Conservation (phyloP, 345 rosid species). For the Populus deltoides region DNA sequence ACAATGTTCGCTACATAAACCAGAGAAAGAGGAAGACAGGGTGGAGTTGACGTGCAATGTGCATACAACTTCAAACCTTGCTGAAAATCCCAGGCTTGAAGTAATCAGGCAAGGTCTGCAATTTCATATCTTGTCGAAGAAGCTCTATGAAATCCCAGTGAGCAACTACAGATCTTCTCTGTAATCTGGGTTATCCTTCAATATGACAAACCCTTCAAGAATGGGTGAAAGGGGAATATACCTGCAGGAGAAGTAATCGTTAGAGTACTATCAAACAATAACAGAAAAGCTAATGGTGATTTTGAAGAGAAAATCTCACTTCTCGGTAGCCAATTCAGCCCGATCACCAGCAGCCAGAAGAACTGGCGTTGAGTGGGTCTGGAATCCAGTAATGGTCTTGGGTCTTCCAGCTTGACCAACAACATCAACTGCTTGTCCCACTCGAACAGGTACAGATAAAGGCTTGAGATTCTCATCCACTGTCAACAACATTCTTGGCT, state of each 20-base stretch:
- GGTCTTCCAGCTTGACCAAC: conserved; percentile 98
- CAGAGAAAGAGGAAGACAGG: too few species aligned
- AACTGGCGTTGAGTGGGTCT: conserved; percentile 92
- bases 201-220: conserved; percentile 38
- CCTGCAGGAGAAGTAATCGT: conserved; percentile 33
- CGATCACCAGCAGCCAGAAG: conserved; percentile 94
- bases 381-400: conserved; percentile 92
- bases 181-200: too few species aligned
- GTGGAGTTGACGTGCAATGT: too few species aligned
- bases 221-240: conserved; percentile 84
- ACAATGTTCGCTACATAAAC: too few species aligned
- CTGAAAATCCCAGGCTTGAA: too few species aligned
- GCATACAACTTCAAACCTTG: too few species aligned
- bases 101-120: too few species aligned
- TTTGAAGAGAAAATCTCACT: conserved; percentile 41
- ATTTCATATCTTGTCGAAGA: too few species aligned
- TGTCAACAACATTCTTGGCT: conserved; percentile 94
- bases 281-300: not conserved
- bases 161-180: too few species aligned
- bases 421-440: conserved; percentile 96
- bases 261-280: not conserved
- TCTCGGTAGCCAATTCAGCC: conserved; percentile 92
- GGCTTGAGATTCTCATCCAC: conserved; percentile 85
- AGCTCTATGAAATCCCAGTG: too few species aligned
- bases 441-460: conserved; percentile 76